Conservation (phyloP, 2,329 filamentous ascomycete species). For the Monosporascus ibericus region DNA sequence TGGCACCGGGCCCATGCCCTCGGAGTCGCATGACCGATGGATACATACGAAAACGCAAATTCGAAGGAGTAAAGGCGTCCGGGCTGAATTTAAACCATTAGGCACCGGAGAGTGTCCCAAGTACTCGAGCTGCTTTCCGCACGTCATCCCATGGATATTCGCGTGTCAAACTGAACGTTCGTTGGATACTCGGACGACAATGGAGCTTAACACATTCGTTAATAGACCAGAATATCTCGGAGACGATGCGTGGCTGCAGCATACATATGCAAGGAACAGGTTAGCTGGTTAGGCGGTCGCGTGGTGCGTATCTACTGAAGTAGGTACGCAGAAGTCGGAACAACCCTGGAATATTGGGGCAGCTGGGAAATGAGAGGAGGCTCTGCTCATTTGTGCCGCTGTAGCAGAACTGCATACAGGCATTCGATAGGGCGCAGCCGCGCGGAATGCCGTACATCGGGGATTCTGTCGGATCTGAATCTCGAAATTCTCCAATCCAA, state of each 20-base stretch:
- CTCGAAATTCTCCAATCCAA: background rate
- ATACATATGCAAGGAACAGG: background rate
- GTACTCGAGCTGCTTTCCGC: too few species aligned
- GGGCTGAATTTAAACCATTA: background rate
- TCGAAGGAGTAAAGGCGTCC: conserved; percentile 10
- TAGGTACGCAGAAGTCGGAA: background rate
- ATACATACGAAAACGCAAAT: conserved; percentile 2
- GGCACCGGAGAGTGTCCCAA: too few species aligned
- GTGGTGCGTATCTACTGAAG: background rate
- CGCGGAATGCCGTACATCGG: background rate
- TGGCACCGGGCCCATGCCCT: conserved; percentile 8
- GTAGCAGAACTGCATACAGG: background rate
- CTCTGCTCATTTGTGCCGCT: background rate
- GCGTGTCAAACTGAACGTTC: too few species aligned
- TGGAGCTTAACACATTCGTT: background rate
- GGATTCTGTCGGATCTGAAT: background rate
- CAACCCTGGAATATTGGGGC: background rate
- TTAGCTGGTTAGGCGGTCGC: background rate
- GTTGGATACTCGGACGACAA: too few species aligned
- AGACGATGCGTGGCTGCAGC: background rate
- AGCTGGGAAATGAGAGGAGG: conserved; percentile 7
- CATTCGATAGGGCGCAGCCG: background rate
- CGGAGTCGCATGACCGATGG: background rate
- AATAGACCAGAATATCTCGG: background rate
- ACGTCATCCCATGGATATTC: too few species aligned